Percentiles rank a stretch among this genome's conserved stretches.
Evolutionary conservation across 257 asterid species (phyloP).

Genomic region (Coffea canephora): DNA sequence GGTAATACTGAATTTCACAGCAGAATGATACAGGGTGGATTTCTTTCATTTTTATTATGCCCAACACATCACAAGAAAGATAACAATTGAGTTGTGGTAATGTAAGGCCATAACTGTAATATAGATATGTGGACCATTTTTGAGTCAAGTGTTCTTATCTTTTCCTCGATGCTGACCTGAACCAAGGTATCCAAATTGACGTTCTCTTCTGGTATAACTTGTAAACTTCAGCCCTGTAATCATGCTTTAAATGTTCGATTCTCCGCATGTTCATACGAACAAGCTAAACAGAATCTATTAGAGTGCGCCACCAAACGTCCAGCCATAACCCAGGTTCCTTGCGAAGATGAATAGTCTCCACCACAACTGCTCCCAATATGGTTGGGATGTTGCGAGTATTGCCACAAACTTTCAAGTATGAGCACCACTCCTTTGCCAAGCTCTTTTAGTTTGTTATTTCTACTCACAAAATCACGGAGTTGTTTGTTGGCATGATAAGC

Average conservation of each 20-base stretch:
- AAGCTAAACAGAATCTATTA: slow-evolving; percentile 71
- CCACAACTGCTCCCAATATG: slow-evolving; percentile 96
- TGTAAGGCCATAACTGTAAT: neutral
- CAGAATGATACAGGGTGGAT: neutral
- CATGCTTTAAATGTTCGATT: slow-evolving; percentile 60
- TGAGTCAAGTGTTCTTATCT: slow-evolving; percentile 38
- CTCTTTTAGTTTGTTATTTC: slow-evolving; percentile 45
- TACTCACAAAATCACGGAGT: slow-evolving; percentile 58
- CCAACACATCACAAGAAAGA: too few relatives aligned
- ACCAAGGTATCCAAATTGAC: slow-evolving; percentile 89
- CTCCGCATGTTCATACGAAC: slow-evolving; percentile 81
- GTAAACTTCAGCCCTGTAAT: slow-evolving; percentile 72
- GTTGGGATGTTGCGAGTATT: slow-evolving; percentile 83
- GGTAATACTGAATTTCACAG: neutral
- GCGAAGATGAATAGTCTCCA: slow-evolving; percentile 76
- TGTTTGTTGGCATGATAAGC: slow-evolving; percentile 84
- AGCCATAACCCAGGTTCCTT: slow-evolving; percentile 66
- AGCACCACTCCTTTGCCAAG: slow-evolving; percentile 50
- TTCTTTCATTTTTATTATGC: too few relatives aligned
- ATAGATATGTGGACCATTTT: neutral
- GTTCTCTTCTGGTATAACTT: slow-evolving; percentile 64
- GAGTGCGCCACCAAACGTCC: slow-evolving; percentile 69
- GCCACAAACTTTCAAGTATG: slow-evolving; percentile 78
- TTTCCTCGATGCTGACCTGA: slow-evolving; percentile 45
- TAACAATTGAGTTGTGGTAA: too few relatives aligned